Base-by-base conservation (phyloP, 371 early-diverging fungal genomes). In the Coemansia sp. region DNA sequence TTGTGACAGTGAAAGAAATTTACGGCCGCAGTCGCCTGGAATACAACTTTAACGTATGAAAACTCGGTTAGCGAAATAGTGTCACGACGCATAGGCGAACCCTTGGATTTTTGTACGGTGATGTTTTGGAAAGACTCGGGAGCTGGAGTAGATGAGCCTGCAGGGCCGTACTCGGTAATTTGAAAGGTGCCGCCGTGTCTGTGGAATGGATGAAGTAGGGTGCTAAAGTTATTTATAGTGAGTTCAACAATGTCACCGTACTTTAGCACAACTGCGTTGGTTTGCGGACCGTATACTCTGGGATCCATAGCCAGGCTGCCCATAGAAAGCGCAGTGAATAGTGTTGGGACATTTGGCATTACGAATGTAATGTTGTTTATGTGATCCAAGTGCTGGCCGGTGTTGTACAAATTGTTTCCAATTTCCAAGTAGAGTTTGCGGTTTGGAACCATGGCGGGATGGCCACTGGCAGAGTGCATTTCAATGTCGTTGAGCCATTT, bases 1-100 rank as follows among this genome's bases (percentile, higher is more conserved):
- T 90, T 87, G 68, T 93, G 93, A 74, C 92, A 93, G 72, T 93
- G 90, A 76, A 91, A 79, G 54, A 86, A 66, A 89, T 89, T 90
- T 5, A 84, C 83, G 1, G 90, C 89, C 64, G 92, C 92, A 68
- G 85, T 84, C n/a, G 90, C 87, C 24, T 67, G 54, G 81, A 90
- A 88, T 18, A 90, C 83, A 18, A 91, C 45, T 45, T 86, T 84
- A 11, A 78, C 82, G 61, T 80, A 87, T 31, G 85, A 74, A 54
- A 71, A 69, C 1, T 76, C 81, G 2, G 86, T 86, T 3, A 90
- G 78, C 18, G 83, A 70, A n/a, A 31, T 18, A 1, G 55, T 55
- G 55, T 55, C 55, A 5, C 55, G 31, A 13, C 55, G 55, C 18
- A 34, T 29, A 4, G 55, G 55, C 16, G 6, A 5, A 14, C 7